A percentile compares a stretch with the other conserved stretches of the same genome.
phyloP scores from a whole-genome alignment of 805 yeast species.

The Sungouiella blattae region DNA sequence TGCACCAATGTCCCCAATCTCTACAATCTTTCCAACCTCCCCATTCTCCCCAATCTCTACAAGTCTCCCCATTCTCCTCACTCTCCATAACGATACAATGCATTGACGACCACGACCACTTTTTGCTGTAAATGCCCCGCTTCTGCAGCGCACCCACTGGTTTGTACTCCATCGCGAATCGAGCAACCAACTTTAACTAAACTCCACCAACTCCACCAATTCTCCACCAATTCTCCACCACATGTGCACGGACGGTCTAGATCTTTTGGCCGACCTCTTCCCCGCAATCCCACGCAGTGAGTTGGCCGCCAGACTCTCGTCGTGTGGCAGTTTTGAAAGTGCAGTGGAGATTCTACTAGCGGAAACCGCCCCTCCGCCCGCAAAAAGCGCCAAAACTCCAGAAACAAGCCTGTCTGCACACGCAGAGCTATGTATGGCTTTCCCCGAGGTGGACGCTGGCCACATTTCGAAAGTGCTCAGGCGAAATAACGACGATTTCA shows the following conservation, averaged over 20 bases:
- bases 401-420: not conserved
- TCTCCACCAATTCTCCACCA: too few species aligned
- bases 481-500: slow-evolving; percentile 27
- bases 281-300: slow-evolving; percentile 24
- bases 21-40: too few species aligned
- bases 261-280: slow-evolving; percentile 25
- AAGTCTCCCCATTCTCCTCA: not conserved
- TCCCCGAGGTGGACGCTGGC: slow-evolving; percentile 38
- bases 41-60: not conserved
- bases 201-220: too few species aligned
- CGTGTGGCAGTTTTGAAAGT: slow-evolving; percentile 18
- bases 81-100: too few species aligned
- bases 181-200: too few species aligned
- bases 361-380: slow-evolving; percentile 8
- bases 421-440: slow-evolving; percentile 36
- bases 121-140: too few species aligned
- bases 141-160: too few species aligned
- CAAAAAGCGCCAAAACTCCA: not conserved
- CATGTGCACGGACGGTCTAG: too few species aligned
- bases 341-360: slow-evolving; percentile 24
- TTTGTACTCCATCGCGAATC: too few species aligned
- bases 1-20: too few species aligned
- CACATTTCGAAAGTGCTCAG: slow-evolving; percentile 26
- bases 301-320: slow-evolving; percentile 22
- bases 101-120: too few species aligned